A percentile compares a stretch with the other conserved stretches of the same genome.
These are phyloP conservation scores for Chloropicon primus DNA, from an alignment of 139 green algal genomes.

Conservation along the genomic window DNA sequence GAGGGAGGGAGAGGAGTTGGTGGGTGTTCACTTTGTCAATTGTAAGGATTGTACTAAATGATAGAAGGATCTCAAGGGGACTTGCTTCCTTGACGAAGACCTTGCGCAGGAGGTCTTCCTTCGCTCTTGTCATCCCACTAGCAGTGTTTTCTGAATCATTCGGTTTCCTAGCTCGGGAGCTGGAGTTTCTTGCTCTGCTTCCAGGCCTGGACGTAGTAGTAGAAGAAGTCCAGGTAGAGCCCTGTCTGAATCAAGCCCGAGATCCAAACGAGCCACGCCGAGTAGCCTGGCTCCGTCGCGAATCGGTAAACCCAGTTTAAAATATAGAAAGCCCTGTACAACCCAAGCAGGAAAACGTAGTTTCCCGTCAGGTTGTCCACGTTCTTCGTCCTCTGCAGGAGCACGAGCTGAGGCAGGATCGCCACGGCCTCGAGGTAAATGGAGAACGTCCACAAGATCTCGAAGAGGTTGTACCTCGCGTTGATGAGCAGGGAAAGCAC, in stretches of 20 bases:
- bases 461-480: slow-evolving; percentile 41
- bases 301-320: slow-evolving; percentile 99
- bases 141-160: not conserved
- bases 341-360: slow-evolving; percentile 94
- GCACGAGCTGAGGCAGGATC: slow-evolving; percentile 92
- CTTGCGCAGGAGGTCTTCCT: no score
- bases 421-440: slow-evolving; percentile 98
- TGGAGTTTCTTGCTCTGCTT: slow-evolving; percentile 72
- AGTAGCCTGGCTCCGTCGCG: slow-evolving; percentile 77
- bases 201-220: slow-evolving; percentile 85
- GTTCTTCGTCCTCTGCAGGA: slow-evolving; percentile 96
- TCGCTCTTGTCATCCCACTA: no score
- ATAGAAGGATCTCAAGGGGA: no score
- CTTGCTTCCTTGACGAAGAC: no score
- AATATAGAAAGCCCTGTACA: slow-evolving; percentile 90
- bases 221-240: slow-evolving; percentile 98
- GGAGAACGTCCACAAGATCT: slow-evolving; percentile 96
- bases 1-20: no score
- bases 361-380: slow-evolving; percentile 98
- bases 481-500: slow-evolving; percentile 69
- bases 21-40: no score
- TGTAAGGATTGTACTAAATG: no score
- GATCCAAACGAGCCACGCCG: slow-evolving; percentile 83
- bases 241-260: slow-evolving; percentile 78
- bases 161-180: slow-evolving; percentile 28